Base-by-base conservation (phyloP, 1,284 basidiomycete genomes). In the Sphaerobolus stellatus region DNA sequence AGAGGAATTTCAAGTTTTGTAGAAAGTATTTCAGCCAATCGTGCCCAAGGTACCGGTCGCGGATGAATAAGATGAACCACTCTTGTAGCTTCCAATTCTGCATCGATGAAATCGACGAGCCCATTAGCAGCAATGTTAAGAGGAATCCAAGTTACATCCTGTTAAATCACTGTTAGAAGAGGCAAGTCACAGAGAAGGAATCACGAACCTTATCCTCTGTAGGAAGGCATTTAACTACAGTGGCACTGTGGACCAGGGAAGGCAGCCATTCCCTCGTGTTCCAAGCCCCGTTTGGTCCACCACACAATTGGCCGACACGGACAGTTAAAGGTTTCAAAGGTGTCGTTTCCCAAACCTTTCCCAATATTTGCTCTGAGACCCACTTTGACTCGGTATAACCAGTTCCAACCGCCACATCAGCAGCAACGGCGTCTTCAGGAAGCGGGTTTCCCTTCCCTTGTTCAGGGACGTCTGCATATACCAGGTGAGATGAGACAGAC, bases 311-410 rank as follows among this genome's bases (percentile, higher is more conserved):
- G 1, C 68, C 69, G 14, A 68, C 59, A 9, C 69, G 64, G 24
- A 71, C 58, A 4, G 64, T 58, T 13, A 62, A 53, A 4, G 65
- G 51, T 11, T 56, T 52, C 5, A 73, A 52, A 6, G 58, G 28
- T 2, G 67, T 67, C 29, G 61, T 18, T 25, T 49, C 28, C 7
- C 61, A 54, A 4, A 67, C 67, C 8, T 36, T 51, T 18, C 55
- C 40, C 13, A 72, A 52, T 16, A 73, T 57, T 25, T 59, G 49
- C 56, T 73, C 71, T 4, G 61, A 54, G 13, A 71, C 66, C 62
- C 65, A 71, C 55, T 73, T 73, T 5, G 68, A 68, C 52, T 71
- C 64, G 28, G 62, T 59, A 50, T 73, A 73, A n/a, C 71, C 71
- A 3, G 52, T 54, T 4, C 63, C 64, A 4, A 61, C 57, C 1